phyloP scores from a whole-genome alignment of 192 early-diverging fungal species.

The Fimicolochytrium jonesii region DNA sequence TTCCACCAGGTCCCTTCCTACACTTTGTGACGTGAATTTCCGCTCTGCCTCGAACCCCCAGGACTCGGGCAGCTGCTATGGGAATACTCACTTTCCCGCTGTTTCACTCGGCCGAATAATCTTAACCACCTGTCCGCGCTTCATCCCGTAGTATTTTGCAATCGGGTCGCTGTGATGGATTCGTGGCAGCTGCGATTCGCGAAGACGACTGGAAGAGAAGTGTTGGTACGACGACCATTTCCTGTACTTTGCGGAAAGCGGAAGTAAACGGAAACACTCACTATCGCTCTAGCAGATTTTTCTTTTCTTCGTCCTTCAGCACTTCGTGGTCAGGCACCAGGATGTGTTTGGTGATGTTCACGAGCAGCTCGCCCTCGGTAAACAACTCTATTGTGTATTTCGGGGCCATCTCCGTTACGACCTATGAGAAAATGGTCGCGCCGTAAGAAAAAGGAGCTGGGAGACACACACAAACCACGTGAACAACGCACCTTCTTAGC shows the following conservation, averaged over 20 bases:
- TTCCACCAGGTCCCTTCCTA: too few relatives aligned
- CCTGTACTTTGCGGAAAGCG: background rate
- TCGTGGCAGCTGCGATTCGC: conserved; percentile 92
- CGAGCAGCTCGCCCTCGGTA: conserved; percentile 84
- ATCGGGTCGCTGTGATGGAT: conserved; percentile 86
- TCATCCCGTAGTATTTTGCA: conserved; percentile 93
- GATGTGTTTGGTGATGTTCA: conserved; percentile 95
- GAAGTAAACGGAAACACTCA: conserved; percentile 40
- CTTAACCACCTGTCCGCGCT: conserved; percentile 74
- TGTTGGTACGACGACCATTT: too few relatives aligned
- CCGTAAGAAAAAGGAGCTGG: too few relatives aligned
- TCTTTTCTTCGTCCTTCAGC: conserved; percentile 81
- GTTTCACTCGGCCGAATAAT: conserved; percentile 95
- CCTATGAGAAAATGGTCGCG: too few relatives aligned
- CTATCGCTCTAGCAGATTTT: conserved; percentile 86
- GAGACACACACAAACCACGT: conserved; percentile 30
- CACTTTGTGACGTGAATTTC: too few relatives aligned
- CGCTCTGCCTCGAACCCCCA: too few relatives aligned
- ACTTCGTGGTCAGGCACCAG: conserved; percentile 95
- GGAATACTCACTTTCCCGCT: conserved; percentile 60
- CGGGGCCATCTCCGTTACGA: conserved; percentile 60
- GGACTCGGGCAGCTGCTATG: background rate
- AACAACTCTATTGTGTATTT: conserved; percentile 83
- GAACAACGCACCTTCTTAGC: conserved; percentile 69
- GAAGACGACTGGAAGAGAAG: conserved; percentile 71